Conservation (phyloP, 345 rosid species). For the Corymbia maculata region DNA sequence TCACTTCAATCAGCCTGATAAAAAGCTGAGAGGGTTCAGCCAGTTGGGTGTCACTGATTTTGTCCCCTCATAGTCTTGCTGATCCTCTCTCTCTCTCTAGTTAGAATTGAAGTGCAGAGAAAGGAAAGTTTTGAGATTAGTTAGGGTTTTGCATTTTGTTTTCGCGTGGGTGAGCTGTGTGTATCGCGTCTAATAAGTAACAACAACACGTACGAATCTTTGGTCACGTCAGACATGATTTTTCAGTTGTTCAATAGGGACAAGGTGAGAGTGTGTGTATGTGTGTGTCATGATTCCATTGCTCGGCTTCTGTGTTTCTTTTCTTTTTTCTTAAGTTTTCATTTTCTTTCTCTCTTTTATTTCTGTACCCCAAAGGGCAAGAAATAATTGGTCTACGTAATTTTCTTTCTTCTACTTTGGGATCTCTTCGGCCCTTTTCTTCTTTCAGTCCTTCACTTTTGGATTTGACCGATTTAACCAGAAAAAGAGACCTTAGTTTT, state of each 20-base stretch:
- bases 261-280: background rate
- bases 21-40: background rate
- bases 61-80: background rate
- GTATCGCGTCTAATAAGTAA: background rate
- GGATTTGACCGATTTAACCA: background rate
- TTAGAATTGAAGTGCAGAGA: background rate
- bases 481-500: background rate
- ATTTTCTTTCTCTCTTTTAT: background rate
- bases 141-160: background rate
- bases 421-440: background rate
- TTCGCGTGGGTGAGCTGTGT: background rate
- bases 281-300: slow-evolving; percentile 11
- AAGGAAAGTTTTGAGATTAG: background rate
- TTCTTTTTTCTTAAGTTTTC: background rate
- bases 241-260: slow-evolving; percentile 16
- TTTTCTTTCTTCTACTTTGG: background rate
- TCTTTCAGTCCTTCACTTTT: background rate
- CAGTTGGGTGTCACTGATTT: background rate
- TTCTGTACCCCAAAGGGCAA: background rate
- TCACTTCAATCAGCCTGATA: background rate
- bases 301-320: background rate
- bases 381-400: background rate
- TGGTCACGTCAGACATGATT: slow-evolving; percentile 32
- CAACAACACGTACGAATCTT: slow-evolving; percentile 15
- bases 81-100: background rate